Conservation (phyloP, 2,329 filamentous ascomycete genomes). For the Fusarium odoratissimum region DNA sequence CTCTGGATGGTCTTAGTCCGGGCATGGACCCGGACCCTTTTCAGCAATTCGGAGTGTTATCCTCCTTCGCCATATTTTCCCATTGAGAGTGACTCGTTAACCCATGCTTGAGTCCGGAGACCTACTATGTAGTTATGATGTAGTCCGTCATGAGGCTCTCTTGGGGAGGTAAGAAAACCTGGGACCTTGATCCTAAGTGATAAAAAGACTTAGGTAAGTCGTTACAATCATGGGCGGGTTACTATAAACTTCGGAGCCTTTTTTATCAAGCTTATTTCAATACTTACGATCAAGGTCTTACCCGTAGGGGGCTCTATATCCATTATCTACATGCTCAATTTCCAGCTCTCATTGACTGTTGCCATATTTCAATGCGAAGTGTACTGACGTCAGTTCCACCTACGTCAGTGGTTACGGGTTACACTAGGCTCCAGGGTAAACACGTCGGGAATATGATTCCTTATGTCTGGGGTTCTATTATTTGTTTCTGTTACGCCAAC, state of each 20-base stretch:
- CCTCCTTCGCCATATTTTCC: conserved; percentile 30
- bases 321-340: background rate
- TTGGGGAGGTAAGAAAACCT: background rate
- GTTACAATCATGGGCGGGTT: background rate
- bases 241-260: background rate
- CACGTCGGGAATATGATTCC: no score
- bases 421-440: conserved; percentile 4
- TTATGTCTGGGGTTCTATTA: background rate
- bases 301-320: background rate
- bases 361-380: background rate
- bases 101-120: background rate
- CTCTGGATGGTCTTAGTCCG: background rate
- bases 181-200: background rate
- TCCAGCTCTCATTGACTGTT: background rate
- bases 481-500: background rate
- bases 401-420: conserved; percentile 22
- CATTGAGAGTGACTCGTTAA: background rate
- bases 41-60: conserved; percentile 17
- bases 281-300: background rate
- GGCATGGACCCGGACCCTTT: conserved; percentile 25
- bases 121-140: background rate
- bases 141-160: background rate
- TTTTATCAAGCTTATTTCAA: background rate
- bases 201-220: background rate
- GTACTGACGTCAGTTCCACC: conserved; percentile 32